Evolutionary conservation across 306 rosid genomes (phyloP).

Genomic region (Castanopsis chinensis): DNA sequence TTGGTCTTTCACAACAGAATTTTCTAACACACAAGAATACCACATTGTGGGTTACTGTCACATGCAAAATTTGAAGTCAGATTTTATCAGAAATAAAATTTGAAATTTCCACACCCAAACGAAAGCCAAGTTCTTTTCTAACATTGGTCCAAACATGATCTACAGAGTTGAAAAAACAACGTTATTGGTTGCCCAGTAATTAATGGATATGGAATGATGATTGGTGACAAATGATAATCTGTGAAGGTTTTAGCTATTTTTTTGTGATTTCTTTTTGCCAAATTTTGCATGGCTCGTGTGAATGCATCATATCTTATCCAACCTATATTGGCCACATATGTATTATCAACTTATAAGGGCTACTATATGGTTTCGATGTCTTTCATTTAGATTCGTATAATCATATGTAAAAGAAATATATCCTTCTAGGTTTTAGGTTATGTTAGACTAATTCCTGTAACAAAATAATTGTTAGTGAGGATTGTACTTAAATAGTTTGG

Average conservation of each 20-base stretch:
- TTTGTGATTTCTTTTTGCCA: not conserved
- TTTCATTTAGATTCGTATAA: not conserved
- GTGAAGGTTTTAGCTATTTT: too few relatives aligned
- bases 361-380: not conserved
- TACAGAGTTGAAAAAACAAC: not conserved
- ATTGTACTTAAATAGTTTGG: too few relatives aligned
- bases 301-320: slow-evolving; percentile 19
- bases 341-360: slow-evolving; percentile 10
- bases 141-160: slow-evolving; percentile 5
- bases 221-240: slow-evolving; percentile 8
- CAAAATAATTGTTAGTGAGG: too few relatives aligned
- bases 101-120: not conserved
- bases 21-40: slow-evolving; percentile 7
- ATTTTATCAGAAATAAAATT: not conserved
- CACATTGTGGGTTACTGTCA: not conserved
- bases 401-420: not conserved
- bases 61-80: not conserved
- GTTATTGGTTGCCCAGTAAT: slow-evolving; percentile 5
- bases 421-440: too few relatives aligned
- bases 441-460: too few relatives aligned
- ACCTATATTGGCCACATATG: slow-evolving; percentile 19
- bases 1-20: slow-evolving; percentile 10
- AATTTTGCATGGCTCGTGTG: not conserved
- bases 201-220: not conserved
- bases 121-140: slow-evolving; percentile 2